Conservation (phyloP, 257 asterid genomes). For the Nicotiana undulata region DNA sequence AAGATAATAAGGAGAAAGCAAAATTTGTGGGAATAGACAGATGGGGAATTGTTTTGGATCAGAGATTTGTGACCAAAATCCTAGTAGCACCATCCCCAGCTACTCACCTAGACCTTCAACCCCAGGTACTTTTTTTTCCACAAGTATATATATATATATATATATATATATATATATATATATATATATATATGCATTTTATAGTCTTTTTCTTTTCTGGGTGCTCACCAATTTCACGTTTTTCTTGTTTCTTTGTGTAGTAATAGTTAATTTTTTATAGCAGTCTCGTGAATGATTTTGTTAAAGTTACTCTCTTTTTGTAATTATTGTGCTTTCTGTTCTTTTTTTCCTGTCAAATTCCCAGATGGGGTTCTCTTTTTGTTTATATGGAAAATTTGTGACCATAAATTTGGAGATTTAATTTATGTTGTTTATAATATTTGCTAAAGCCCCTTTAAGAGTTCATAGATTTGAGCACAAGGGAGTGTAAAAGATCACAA, state of each 20-base stretch:
- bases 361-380: background rate
- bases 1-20: conserved; percentile 4
- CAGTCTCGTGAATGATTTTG: background rate
- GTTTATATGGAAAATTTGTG: background rate
- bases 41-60: conserved; percentile 96
- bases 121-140: conserved; percentile 26
- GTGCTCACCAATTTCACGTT: conserved; percentile 11
- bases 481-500: background rate
- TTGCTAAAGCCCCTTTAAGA: background rate
- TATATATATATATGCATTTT: too few relatives aligned
- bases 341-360: background rate
- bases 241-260: background rate
- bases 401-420: background rate
- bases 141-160: too few relatives aligned
- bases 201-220: conserved; percentile 14
- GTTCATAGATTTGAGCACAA: background rate
- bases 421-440: background rate
- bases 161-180: too few relatives aligned
- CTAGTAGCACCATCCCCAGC: conserved; percentile 21
- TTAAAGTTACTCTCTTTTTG: background rate
- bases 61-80: conserved; percentile 26
- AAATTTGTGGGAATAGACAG: background rate
- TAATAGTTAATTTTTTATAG: background rate
- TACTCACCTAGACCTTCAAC: conserved; percentile 33
- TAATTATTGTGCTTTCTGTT: background rate